Percentiles rank a stretch among this genome's conserved stretches.
Evolutionary conservation across 23 red algal genomes (phyloP).

Genomic region (Agarophyton chilense): DNA sequence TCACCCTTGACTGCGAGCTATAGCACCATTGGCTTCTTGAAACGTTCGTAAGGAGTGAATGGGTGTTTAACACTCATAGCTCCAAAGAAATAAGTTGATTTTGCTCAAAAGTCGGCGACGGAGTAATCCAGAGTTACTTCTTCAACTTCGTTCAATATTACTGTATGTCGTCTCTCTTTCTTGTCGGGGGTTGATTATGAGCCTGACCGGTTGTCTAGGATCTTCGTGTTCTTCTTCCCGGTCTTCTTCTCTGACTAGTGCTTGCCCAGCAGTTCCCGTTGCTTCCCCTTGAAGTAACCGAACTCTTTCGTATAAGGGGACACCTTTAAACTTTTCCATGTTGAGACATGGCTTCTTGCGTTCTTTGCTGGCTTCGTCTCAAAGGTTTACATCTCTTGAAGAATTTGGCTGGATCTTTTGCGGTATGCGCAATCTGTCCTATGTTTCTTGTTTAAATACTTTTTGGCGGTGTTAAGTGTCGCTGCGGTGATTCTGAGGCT

Average conservation of each 20-base stretch:
- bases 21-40: constrained; percentile 2
- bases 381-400: too few species aligned
- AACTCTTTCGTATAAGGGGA: background rate
- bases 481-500: background rate
- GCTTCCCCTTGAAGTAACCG: background rate
- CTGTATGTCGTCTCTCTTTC: background rate
- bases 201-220: background rate
- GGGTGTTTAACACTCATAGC: background rate
- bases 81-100: background rate
- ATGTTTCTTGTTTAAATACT: background rate
- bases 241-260: background rate
- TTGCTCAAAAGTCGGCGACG: constrained; percentile 2
- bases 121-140: constrained; percentile 12
- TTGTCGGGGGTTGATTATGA: background rate
- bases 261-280: background rate
- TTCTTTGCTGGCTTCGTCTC: background rate
- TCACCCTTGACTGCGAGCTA: background rate
- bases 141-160: background rate
- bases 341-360: constrained; percentile 23
- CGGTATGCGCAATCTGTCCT: background rate
- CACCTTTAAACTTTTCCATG: background rate
- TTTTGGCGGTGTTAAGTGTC: background rate
- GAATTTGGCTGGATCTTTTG: background rate
- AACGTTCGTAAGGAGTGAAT: background rate
- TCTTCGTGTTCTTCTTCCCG: constrained; percentile 28